These are phyloP conservation scores for Pterocarpus santalinus DNA, from an alignment of 306 rosid genomes.

Conservation along the genomic window DNA sequence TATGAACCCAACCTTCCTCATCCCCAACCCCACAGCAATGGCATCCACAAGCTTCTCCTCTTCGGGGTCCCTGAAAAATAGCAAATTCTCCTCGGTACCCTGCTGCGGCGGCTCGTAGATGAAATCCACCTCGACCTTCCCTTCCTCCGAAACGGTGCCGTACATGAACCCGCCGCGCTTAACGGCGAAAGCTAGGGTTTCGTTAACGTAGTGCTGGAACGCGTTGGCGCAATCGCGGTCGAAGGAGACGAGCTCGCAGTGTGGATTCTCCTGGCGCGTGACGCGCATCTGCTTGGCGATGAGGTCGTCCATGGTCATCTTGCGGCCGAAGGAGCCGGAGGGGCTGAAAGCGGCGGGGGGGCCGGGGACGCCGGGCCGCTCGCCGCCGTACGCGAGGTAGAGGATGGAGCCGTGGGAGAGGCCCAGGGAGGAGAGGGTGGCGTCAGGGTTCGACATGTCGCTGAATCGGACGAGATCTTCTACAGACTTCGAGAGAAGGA, in stretches of 20 bases:
- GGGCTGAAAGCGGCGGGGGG: constrained; percentile 65
- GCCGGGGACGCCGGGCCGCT: constrained; percentile 80
- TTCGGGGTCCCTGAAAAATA: constrained; percentile 69
- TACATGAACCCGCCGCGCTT: constrained; percentile 97
- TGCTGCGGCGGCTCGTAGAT: constrained; percentile 96
- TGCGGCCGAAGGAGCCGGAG: constrained; percentile 93
- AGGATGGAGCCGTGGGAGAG: constrained; percentile 82
- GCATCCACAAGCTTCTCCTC: constrained; percentile 92
- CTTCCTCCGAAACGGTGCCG: constrained; percentile 82
- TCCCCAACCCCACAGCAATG: constrained; percentile 83
- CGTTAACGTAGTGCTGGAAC: constrained; percentile 92
- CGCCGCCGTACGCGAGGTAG: constrained; percentile 80
- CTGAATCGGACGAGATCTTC: constrained; percentile 76
- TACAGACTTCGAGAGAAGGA: constrained; percentile 65
- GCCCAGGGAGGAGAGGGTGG: constrained; percentile 65
- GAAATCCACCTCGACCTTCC: constrained; percentile 88
- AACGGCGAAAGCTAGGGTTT: constrained; percentile 80
- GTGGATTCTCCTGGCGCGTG: constrained; percentile 85
- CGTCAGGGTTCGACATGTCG: constrained; percentile 73
- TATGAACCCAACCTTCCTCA: constrained; percentile 88
- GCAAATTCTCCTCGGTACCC: constrained; percentile 74
- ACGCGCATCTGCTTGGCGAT: constrained; percentile 95
- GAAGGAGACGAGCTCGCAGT: constrained; percentile 87
- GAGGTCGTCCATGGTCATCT: constrained; percentile 99
- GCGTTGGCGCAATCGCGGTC: constrained; percentile 93